Evolutionary conservation across 331 rosid species (phyloP).

Genomic region (Rosa hybrid): DNA sequence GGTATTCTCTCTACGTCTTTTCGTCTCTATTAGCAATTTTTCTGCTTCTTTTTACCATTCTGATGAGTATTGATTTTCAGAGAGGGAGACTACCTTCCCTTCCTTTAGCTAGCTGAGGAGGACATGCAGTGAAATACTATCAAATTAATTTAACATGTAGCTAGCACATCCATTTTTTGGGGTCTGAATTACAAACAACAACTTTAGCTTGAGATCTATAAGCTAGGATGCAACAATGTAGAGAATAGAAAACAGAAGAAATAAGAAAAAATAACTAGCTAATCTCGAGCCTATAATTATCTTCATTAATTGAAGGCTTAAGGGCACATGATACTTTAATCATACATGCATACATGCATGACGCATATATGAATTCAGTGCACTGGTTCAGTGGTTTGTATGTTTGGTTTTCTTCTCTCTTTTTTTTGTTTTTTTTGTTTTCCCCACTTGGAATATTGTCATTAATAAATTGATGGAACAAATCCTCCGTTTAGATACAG

Average conservation of each 20-base stretch:
- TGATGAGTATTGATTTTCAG: neutral
- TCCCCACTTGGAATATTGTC: neutral
- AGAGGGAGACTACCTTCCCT: neutral
- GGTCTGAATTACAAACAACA: neutral
- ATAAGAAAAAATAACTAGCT: neutral
- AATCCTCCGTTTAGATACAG: neutral
- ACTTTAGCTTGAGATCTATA: neutral
- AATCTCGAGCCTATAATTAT: neutral
- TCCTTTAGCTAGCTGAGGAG: no score
- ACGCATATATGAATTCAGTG: neutral
- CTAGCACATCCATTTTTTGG: neutral
- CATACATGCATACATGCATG: neutral
- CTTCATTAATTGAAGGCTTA: no score
- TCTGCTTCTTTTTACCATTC: neutral
- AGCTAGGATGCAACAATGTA: neutral
- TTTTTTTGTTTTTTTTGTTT: no score
- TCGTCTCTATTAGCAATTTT: neutral
- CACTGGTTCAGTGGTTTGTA: neutral
- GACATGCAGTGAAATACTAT: no score
- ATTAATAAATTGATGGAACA: no score
- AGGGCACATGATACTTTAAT: no score
- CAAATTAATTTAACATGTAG: neutral
- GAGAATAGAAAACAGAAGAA: neutral
- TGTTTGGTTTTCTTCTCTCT: no score
- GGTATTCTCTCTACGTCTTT: slow-evolving; percentile 29